Conservation (phyloP, 2,329 filamentous ascomycete genomes). For the Fusarium cyanostomum region DNA sequence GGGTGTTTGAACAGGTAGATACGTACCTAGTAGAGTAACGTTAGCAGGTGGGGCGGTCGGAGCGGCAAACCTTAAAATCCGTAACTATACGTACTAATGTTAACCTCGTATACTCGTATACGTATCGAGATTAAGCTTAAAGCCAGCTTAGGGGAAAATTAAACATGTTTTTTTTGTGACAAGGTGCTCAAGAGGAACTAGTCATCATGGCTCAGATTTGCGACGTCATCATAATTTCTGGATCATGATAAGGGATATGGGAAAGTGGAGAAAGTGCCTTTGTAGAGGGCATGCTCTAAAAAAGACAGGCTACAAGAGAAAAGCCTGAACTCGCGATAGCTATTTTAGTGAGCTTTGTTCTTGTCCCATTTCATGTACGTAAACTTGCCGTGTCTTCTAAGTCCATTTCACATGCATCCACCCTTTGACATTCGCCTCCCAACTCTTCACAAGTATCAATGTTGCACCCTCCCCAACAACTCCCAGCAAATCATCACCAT, state of each 20-base stretch:
- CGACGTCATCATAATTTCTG: neutral
- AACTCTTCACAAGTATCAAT: conserved; percentile 46
- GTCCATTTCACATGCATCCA: conserved; percentile 50
- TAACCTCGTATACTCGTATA: too few relatives aligned
- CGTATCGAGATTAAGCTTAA: too few relatives aligned
- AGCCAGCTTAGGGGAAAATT: too few relatives aligned
- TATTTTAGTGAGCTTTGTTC: too few relatives aligned
- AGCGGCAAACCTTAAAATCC: neutral
- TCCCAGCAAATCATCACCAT: conserved; percentile 28
- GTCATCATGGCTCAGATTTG: neutral
- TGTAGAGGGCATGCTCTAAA: too few relatives aligned
- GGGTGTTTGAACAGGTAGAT: neutral
- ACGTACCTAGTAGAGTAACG: neutral
- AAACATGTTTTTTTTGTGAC: too few relatives aligned
- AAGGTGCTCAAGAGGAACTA: too few relatives aligned
- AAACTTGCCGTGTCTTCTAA: conserved; percentile 19
- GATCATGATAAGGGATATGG: neutral
- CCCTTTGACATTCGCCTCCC: conserved; percentile 47
- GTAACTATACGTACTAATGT: neutral
- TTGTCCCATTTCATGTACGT: neutral
- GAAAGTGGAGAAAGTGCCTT: neutral
- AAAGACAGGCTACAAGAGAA: too few relatives aligned
- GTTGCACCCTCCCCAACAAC: conserved; percentile 42
- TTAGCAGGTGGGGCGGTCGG: neutral
- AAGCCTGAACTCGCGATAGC: neutral